Percentiles rank a stretch among this genome's conserved stretches.
Conservation (phyloP, 164 flowering plant genomes). For the Akebia trifoliata region DNA sequence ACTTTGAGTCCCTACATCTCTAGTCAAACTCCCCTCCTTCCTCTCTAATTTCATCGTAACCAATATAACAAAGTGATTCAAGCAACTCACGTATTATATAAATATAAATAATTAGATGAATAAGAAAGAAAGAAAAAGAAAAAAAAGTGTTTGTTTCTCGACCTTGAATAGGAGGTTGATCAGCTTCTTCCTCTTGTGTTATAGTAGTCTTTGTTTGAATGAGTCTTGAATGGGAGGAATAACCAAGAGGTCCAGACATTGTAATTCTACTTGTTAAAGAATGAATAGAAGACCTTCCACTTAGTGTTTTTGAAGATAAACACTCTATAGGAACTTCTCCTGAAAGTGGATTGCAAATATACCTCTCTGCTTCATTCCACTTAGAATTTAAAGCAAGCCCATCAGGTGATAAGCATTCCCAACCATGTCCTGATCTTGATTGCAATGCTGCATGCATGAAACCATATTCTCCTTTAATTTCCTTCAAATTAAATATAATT, state of each 20-base stretch:
- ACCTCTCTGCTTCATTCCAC: constrained; percentile 92
- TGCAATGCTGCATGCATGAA: constrained; percentile 59
- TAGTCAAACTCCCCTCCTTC: too few species aligned
- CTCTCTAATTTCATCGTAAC: constrained; percentile 29
- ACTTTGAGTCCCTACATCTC: constrained; percentile 76
- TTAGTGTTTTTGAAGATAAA: constrained; percentile 67
- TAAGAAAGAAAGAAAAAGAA: not conserved
- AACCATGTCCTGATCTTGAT: constrained; percentile 42
- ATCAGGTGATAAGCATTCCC: constrained; percentile 71
- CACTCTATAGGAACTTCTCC: constrained; percentile 88
- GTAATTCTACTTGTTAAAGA: constrained; percentile 40
- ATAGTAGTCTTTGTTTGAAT: constrained; percentile 22
- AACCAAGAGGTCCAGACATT: constrained; percentile 72
- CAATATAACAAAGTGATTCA: too few species aligned
- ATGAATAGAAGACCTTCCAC: constrained; percentile 47
- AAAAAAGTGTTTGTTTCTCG: not conserved
- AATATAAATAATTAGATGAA: not conserved
- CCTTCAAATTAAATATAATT: not conserved
- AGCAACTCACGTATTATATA: too few species aligned
- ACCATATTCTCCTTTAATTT: too few species aligned
- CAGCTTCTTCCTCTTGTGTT: constrained; percentile 17
- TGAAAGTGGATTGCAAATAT: constrained; percentile 79
- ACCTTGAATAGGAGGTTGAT: constrained; percentile 31
- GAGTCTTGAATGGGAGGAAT: constrained; percentile 30
- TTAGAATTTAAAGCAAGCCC: constrained; percentile 71